Base-by-base conservation (phyloP, 345 rosid genomes). In the Brassica juncea region DNA sequence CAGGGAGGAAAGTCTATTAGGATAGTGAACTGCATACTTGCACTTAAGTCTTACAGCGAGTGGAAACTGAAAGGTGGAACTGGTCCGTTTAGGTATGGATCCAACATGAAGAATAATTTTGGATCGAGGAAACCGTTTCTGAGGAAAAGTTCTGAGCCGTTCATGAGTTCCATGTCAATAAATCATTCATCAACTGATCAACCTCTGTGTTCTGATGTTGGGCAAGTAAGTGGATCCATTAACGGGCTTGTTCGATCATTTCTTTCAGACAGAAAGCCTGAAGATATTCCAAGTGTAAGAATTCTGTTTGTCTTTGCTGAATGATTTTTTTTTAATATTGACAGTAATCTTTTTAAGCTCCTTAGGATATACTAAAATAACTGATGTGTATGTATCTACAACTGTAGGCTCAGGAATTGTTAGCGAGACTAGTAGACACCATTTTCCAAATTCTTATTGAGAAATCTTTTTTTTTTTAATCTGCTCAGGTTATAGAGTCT, bases 21-120 rank as follows among this genome's bases (percentile, higher is more conserved):
- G 59, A 54, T 54, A 54, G 59, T 54, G 59, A 54, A 54, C 59
- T 15, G 59, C 59, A 54, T 54, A 54, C 59, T 54, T 54, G 59
- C 59, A 54, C 59, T 54, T 54, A 54, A 54, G 9, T 54, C 59
- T 54, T 54, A 54, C 9, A 54, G 1, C 3, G 59, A 54, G 59
- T 54, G 59, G 59, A 54, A 54, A 54, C 23, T 54, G 23, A 54
- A 54, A 2, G 59, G 59, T 54, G 59, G 59, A 54, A 54, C 23
- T 54, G 59, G 59, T 16, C 59, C 23, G 8, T 54, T 6, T 6
- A 54, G 59, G 59, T 54, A 54, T 54, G 59, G 59, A 3, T 54
- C 59, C 59, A 54, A 54, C 23, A 54, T 54, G 59, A 54, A 54
- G 59, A 54, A 54, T 54, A 54, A 54, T 16, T 54, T 54, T 54